Base-by-base conservation (phyloP, 139 green algal species). In the Mychonastes homosphaera region DNA sequence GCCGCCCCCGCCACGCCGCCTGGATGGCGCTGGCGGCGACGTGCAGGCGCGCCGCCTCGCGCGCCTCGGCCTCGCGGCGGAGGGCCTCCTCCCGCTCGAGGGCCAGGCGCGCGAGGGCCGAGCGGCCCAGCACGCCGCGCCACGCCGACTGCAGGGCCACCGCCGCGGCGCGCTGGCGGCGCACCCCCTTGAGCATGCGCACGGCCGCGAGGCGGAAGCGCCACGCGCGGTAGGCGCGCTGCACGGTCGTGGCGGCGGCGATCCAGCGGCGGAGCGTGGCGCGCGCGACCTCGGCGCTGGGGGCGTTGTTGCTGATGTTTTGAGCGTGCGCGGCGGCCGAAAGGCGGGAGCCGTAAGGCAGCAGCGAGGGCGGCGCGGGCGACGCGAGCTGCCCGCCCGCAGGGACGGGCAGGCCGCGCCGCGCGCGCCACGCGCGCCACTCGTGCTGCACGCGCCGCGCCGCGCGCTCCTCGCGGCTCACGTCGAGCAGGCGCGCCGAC, bases 391-490 rank as follows among this genome's bases (percentile, higher is more conserved):
- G n/a, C n/a, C n/a, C n/a, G n/a, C n/a, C n/a, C n/a, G n/a, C n/a
- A n/a, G n/a, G n/a, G n/a, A n/a, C n/a, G n/a, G n/a, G n/a, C n/a
- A n/a, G n/a, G n/a, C n/a, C n/a, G 6, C 27, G 30, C 9, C 35
- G 48, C 30, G n/a, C 38, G 18, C 33, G 21, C 15, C 65, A 55
- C 27, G 53, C 53, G 30, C 71, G 64, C 75, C 77, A 84, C 18
- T 70, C 57, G 21, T 55, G 58, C 57, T 85, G 77, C 44, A 94
- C 84, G 19, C 76, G 58, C 47, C 78, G 73, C 3, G 76, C 82
- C 9, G 86, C 84, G 1, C 85, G 63, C 21, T 87, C 74, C 65
- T 94, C 85, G 21, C 64, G 59, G 49, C 70, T 81, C 23, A 84
- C 60, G 65, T 87, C 74, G 61, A 95, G 69, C 65, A 94, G 70